These are phyloP conservation scores for Spongiforma sp. DNA, from an alignment of 1,284 basidiomycete species.

Conservation along the genomic window DNA sequence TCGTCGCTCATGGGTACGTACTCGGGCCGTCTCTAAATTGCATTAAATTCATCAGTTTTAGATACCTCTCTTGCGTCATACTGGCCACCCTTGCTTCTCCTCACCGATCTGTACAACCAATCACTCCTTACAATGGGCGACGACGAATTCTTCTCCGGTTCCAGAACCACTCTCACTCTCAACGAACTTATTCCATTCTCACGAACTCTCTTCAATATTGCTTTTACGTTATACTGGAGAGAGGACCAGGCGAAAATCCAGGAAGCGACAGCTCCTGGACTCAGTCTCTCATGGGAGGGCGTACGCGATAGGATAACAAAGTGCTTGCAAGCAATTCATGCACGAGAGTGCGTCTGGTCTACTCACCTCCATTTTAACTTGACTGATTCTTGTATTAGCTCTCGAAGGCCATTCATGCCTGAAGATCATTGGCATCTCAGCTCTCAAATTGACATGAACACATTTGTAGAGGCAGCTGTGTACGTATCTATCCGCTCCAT, in stretches of 20 bases:
- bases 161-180: constrained; percentile 56
- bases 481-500: constrained; percentile 35
- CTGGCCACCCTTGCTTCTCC: constrained; percentile 78
- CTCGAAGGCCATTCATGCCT: constrained; percentile 80
- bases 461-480: constrained; percentile 92
- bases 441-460: constrained; percentile 76
- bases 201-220: constrained; percentile 75
- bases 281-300: constrained; percentile 38
- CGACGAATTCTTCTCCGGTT: constrained; percentile 86
- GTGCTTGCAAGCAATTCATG: constrained; percentile 81
- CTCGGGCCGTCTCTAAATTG: constrained; percentile 9
- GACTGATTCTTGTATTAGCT: constrained; percentile 52
- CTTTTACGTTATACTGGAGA: constrained; percentile 82
- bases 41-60: constrained; percentile 23
- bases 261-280: constrained; percentile 48
- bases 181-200: constrained; percentile 83
- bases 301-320: constrained; percentile 73
- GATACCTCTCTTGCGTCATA: constrained; percentile 51
- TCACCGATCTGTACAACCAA: constrained; percentile 86
- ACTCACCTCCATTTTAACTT: not conserved
- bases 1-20: constrained; percentile 46
- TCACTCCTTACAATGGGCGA: constrained; percentile 92
- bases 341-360: constrained; percentile 75
- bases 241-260: constrained; percentile 56
- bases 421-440: constrained; percentile 90